Conservation (phyloP, 176 grass and related monocot genomes). For the Typha latifolia region DNA sequence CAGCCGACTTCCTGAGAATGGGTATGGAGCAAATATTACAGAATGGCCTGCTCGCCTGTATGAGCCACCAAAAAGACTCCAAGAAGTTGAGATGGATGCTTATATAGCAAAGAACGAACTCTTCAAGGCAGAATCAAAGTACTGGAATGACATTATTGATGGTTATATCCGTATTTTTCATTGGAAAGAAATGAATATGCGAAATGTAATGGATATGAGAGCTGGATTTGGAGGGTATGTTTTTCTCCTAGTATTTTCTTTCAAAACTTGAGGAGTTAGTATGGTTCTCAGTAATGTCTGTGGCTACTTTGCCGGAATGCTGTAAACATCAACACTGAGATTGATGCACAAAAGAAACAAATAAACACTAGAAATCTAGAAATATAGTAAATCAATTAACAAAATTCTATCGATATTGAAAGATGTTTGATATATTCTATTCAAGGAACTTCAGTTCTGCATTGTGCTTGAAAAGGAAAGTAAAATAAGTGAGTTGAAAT, state of each 20-base stretch:
- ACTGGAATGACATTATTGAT: slow-evolving; percentile 42
- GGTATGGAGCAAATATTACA: slow-evolving; percentile 31
- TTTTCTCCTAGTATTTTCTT: neutral
- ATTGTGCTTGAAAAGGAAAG: too few relatives aligned
- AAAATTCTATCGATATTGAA: too few relatives aligned
- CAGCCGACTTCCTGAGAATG: slow-evolving; percentile 33
- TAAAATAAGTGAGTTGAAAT: too few relatives aligned
- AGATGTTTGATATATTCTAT: too few relatives aligned
- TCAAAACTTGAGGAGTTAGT: neutral
- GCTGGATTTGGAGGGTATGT: slow-evolving; percentile 51
- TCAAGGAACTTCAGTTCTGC: too few relatives aligned
- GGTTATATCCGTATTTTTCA: slow-evolving; percentile 28
- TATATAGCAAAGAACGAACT: slow-evolving; percentile 37
- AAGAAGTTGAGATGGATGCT: slow-evolving; percentile 40
- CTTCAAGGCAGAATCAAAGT: slow-evolving; percentile 30
- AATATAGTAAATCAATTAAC: too few relatives aligned
- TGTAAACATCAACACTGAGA: neutral
- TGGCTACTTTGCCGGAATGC: neutral
- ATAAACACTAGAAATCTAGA: too few relatives aligned
- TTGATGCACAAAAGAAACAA: too few relatives aligned
- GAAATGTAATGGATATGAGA: slow-evolving; percentile 52
- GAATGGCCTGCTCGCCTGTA: slow-evolving; percentile 37
- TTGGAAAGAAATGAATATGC: slow-evolving; percentile 32
- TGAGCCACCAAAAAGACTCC: slow-evolving; percentile 32
- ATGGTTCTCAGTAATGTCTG: neutral